Percentiles rank a stretch among this genome's conserved stretches.
These are phyloP conservation scores for Chrysanthemum makinoi DNA, from an alignment of 129 eudicot genomes.

Conservation along the genomic window DNA sequence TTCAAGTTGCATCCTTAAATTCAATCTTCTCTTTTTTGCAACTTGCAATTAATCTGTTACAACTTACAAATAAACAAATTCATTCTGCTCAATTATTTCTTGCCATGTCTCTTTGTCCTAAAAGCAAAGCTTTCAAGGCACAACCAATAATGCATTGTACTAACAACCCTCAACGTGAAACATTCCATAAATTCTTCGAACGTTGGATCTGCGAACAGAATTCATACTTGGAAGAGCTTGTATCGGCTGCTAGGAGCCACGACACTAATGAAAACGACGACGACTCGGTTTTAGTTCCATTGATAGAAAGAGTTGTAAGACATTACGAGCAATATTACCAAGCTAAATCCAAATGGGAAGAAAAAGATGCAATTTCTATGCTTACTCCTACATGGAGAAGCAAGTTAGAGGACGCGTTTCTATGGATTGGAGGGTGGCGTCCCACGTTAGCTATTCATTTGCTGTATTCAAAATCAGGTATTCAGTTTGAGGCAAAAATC, in stretches of 20 bases:
- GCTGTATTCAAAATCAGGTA: conserved; percentile 57
- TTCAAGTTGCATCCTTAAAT: neutral
- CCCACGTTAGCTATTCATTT: conserved; percentile 66
- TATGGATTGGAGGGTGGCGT: conserved; percentile 78
- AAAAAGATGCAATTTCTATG: conserved; percentile 39
- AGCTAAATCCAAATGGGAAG: conserved; percentile 41
- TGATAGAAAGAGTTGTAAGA: conserved; percentile 35
- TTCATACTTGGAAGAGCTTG: conserved; percentile 44
- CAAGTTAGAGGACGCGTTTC: conserved; percentile 56
- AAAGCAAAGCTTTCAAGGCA: conserved; percentile 27
- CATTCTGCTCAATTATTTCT: neutral
- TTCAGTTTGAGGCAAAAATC: conserved; percentile 46
- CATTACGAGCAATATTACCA: conserved; percentile 62
- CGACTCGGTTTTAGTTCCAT: conserved; percentile 19
- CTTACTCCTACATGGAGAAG: conserved; percentile 52
- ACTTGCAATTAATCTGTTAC: conserved; percentile 12
- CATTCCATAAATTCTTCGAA: conserved; percentile 59
- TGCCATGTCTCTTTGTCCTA: conserved; percentile 11
- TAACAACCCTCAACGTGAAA: conserved; percentile 23
- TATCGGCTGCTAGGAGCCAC: conserved; percentile 28
- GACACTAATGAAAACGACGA: conserved; percentile 10
- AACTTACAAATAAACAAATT: conserved; percentile 6
- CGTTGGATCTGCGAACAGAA: conserved; percentile 56
- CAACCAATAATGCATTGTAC: conserved; percentile 13
- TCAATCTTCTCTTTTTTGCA: neutral